A percentile compares a stretch with the other conserved stretches of the same genome.
Evolutionary conservation across 768 basidiomycete genomes (phyloP).

Genomic region (Lentinula aciculospora): DNA sequence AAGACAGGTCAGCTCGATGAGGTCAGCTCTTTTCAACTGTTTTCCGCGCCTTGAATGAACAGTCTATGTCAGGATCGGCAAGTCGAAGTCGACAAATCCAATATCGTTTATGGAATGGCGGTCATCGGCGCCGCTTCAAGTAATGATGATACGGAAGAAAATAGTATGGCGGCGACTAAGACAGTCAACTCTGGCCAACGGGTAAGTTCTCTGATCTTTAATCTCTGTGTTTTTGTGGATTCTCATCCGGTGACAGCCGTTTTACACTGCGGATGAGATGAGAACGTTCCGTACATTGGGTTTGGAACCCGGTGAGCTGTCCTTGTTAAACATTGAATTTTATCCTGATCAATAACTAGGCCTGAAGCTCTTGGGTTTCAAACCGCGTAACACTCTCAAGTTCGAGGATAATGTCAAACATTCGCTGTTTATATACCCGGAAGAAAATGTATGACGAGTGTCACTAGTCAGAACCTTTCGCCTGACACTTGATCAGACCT

Average conservation of each 20-base stretch:
- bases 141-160: constrained; percentile 34
- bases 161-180: constrained; percentile 31
- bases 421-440: constrained; percentile 86
- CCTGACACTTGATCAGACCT: constrained; percentile 48
- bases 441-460: constrained; percentile 65
- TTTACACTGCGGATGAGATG: constrained; percentile 82
- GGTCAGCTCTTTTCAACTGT: constrained; percentile 29
- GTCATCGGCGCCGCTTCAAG: constrained; percentile 27
- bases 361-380: constrained; percentile 92
- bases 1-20: constrained; percentile 76
- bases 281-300: constrained; percentile 78
- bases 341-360: constrained; percentile 31
- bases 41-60: too few relatives aligned
- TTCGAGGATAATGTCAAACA: constrained; percentile 94
- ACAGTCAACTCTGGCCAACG: constrained; percentile 46
- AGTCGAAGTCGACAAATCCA: constrained; percentile 38
- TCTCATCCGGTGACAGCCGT: constrained; percentile 44
- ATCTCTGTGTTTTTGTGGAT: not conserved
- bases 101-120: constrained; percentile 40
- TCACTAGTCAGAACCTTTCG: too few relatives aligned
- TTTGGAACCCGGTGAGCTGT: constrained; percentile 59
- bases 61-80: constrained; percentile 30
- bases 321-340: not conserved
- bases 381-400: constrained; percentile 56
- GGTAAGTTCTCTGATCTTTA: constrained; percentile 27